phyloP scores from a whole-genome alignment of 345 rosid species.

The Mallotus nudiflorus region DNA sequence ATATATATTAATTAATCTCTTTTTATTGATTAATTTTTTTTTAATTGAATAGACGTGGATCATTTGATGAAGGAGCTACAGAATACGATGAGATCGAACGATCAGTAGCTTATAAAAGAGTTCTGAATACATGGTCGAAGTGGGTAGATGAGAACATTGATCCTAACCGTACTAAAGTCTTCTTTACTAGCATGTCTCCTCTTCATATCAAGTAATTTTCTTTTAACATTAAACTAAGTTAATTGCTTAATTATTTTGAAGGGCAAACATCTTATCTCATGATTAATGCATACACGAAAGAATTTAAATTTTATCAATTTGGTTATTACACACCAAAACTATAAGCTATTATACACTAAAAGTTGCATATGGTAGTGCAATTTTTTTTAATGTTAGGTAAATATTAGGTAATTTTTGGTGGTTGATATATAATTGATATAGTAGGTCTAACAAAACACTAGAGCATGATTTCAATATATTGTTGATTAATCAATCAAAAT shows the following conservation, averaged over 20 bases:
- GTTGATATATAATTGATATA: neutral
- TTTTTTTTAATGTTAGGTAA: conserved; percentile 4
- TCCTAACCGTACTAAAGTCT: conserved; percentile 72
- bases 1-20: neutral
- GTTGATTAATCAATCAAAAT: neutral
- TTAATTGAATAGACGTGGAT: conserved; percentile 69
- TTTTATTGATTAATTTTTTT: neutral
- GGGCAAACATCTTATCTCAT: too few species aligned
- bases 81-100: conserved; percentile 69
- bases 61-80: conserved; percentile 72
- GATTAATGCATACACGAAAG: too few species aligned
- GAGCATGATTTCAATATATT: conserved; percentile 1
- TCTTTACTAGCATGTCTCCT: conserved; percentile 90
- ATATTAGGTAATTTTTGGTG: conserved; percentile 15
- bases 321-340: too few species aligned
- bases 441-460: conserved; percentile 10
- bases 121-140: conserved; percentile 84
- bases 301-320: too few species aligned
- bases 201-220: conserved; percentile 63
- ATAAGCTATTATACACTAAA: too few species aligned
- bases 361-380: too few species aligned
- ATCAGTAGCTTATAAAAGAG: conserved; percentile 62
- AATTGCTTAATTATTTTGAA: too few species aligned
- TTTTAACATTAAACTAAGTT: neutral
- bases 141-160: conserved; percentile 83